Base-by-base conservation (phyloP, 2,329 filamentous ascomycete species). In the Elsinoe ampelina region DNA sequence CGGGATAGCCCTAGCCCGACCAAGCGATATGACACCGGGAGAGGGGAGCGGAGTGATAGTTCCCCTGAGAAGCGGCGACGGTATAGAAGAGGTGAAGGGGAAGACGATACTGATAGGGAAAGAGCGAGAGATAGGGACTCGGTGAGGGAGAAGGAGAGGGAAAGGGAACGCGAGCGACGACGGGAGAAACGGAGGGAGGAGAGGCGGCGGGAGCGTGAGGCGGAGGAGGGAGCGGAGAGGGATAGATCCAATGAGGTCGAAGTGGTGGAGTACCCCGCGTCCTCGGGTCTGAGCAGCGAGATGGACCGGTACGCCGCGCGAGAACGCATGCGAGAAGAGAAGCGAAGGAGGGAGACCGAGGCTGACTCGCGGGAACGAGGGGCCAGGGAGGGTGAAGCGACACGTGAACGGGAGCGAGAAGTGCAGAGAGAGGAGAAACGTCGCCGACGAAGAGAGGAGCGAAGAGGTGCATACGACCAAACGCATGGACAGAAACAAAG, bases 41-140 rank as follows among this genome's bases (percentile, higher is more conserved):
- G 38, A 34, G 55, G 71, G 63, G 62, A 62, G 58, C 60, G 63
- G 30, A 52, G 58, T 12, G 63, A 66, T 43, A 57, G 62, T 12
- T 34, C 26, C 3, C 45, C 45, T 38, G 73, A 75, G 45, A 67
- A 70, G 7, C 67, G 74, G 56, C 11, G 48, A n/a, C 19, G 45
- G 26, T 50, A 50, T 20, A 38, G 48, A 17, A 52, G 48, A 19
- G 48, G 19, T 8, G 32, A 54, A 30, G 58, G 19, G 62, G 63
- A 57, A 30, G 57, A 57, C 45, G 62, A 39, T 48, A 62, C 54
- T 63, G 64, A 38, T 52, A 62, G 30, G 63, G 66, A 55, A 60
- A 64, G 19, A 30, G 26, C 26, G 63, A 66, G 57, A 36, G 62
- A 66, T 63, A 66, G 66, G 43, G 54, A 71, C 63, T 61, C 61